Evolutionary conservation across 768 basidiomycete species (phyloP).

Genomic region (Kwoniella sp.): DNA sequence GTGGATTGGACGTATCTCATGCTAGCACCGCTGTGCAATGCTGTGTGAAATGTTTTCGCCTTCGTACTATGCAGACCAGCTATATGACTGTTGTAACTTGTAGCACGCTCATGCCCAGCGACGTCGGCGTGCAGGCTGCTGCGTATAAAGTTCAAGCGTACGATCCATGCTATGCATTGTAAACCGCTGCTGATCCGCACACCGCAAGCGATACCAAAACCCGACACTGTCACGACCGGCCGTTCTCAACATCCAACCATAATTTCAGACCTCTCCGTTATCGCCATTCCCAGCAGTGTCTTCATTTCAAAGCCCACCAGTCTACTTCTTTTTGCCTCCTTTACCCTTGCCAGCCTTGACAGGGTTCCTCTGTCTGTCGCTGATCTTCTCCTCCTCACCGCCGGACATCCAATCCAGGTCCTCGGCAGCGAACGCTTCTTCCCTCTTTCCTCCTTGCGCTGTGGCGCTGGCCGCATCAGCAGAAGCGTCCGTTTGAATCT

Average conservation of each 20-base stretch:
- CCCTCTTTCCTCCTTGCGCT: constrained; percentile 9
- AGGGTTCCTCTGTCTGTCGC: constrained; percentile 32
- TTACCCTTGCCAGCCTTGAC: constrained; percentile 23
- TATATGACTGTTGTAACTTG: too few species aligned
- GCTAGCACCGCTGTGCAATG: too few species aligned
- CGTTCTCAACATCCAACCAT: too few species aligned
- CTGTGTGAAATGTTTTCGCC: too few species aligned
- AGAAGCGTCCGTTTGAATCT: background rate
- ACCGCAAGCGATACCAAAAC: background rate
- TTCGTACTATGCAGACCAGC: too few species aligned
- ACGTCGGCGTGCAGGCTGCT: too few species aligned
- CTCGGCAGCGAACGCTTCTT: constrained; percentile 11
- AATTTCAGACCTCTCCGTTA: too few species aligned
- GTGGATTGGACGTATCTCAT: too few species aligned
- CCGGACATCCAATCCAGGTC: constrained; percentile 56
- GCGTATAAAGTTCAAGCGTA: too few species aligned
- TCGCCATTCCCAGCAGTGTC: background rate
- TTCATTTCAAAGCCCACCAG: background rate
- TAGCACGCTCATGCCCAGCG: too few species aligned
- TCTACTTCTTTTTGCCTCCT: constrained; percentile 48
- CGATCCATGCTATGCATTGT: background rate
- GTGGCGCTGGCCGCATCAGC: background rate
- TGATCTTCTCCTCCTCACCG: constrained; percentile 50
- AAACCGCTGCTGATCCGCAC: background rate
- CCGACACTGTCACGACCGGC: too few species aligned